Evolutionary conservation across 2,329 filamentous ascomycete species (phyloP), one percentile per base, ranked within the genome.

Genomic region (Scorias spongiosa): DNA sequence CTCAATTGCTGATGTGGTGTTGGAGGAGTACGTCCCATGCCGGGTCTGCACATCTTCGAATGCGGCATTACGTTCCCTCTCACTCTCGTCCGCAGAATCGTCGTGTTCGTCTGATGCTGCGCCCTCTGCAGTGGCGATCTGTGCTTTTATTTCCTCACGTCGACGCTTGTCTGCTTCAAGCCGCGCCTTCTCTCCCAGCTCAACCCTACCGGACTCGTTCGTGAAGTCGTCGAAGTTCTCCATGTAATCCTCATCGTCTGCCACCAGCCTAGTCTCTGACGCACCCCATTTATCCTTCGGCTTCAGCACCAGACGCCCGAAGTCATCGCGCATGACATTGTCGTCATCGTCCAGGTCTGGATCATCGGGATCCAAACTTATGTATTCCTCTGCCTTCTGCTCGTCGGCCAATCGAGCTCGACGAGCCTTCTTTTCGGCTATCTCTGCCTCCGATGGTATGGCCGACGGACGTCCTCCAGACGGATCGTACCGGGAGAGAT

Each of bases 181-280:
- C 20, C 37, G 20, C n/a, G 84, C 84, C 47, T 81, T 81, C 50
- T 72, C 77, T 37, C 85, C 84, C 0, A 93, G 69, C 1, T 83
- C 76, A 10, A 93, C 74, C 6, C 76, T 75, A 8, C 83, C 84
- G 55, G 93, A 85, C 37, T 91, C 84, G 8, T 91, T 84, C 54
- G 59, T 63, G 48, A 84, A 94, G 44, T 89, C 81, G 47, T 96
- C 89, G 53, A 93, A 96, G 0, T 87, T 88, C 64, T 96, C 91
- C 32, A 84, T 84, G 0, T 95, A 74, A 56, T 96, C 86, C 58
- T 96, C 89, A 54, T 96, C 89, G 29, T 95, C 87, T 37, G 73
- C 75, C 5, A 87, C 74, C 2, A 96, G 72, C 1, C 89, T 75
- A 5, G 81, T 83, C 48, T 87, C 67, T 3, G 57, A 48, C 28